Evolutionary conservation across 768 basidiomycete species (phyloP).

Genomic region (Panaeolus cyanescens): DNA sequence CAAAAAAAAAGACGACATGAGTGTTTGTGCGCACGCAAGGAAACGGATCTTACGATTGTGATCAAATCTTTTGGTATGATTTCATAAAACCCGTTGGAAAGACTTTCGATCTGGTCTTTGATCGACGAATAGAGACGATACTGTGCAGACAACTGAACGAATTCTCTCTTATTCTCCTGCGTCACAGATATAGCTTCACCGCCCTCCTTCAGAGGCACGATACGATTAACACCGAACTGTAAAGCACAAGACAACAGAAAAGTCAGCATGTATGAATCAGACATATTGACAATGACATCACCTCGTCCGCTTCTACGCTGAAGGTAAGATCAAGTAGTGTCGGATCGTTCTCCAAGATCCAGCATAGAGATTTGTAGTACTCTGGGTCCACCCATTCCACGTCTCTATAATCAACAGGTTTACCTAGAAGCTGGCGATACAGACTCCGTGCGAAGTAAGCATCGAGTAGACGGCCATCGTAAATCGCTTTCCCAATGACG

Average conservation of each 20-base stretch:
- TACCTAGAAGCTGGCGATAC: slow-evolving; percentile 93
- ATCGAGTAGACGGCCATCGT: slow-evolving; percentile 93
- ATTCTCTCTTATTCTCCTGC: slow-evolving; percentile 95
- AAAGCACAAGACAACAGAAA: slow-evolving; percentile 2
- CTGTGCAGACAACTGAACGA: slow-evolving; percentile 93
- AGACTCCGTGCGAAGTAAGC: slow-evolving; percentile 97
- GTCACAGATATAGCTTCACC: slow-evolving; percentile 88
- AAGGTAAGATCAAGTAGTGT: slow-evolving; percentile 87
- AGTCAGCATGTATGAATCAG: slow-evolving; percentile 7
- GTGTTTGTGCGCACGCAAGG: too few relatives aligned
- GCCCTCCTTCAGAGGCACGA: slow-evolving; percentile 83
- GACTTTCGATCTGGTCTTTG: slow-evolving; percentile 91
- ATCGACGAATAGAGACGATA: slow-evolving; percentile 93
- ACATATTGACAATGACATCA: slow-evolving; percentile 33
- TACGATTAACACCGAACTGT: slow-evolving; percentile 89
- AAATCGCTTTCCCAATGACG: slow-evolving; percentile 97
- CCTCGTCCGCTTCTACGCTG: slow-evolving; percentile 95
- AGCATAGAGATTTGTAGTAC: slow-evolving; percentile 96
- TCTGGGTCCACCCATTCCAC: slow-evolving; percentile 98
- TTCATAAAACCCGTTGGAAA: slow-evolving; percentile 93
- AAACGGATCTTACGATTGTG: slow-evolving; percentile 67
- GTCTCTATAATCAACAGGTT: slow-evolving; percentile 93
- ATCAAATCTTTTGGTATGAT: slow-evolving; percentile 97
- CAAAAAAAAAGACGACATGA: slow-evolving; percentile 5
- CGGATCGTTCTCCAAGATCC: slow-evolving; percentile 98